phyloP scores from a whole-genome alignment of 345 rosid species.

The Ceriops zippeliana region DNA sequence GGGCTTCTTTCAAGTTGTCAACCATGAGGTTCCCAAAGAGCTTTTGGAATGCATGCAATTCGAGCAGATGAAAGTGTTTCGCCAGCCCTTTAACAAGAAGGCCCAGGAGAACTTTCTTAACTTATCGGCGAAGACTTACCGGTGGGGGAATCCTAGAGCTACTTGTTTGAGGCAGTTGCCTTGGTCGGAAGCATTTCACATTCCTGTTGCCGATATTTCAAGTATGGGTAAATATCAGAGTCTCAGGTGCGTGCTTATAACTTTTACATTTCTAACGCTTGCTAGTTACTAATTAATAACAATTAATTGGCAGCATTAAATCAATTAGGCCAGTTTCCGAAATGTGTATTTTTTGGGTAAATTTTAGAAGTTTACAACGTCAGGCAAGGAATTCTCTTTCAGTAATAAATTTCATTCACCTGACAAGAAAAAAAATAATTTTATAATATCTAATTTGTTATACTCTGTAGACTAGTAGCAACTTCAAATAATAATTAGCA shows the following conservation, averaged over 20 bases:
- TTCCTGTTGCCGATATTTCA: conserved; percentile 46
- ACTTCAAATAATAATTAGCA: no score
- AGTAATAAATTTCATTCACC: no score
- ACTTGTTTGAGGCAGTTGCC: conserved; percentile 47
- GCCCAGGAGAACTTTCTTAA: conserved; percentile 27
- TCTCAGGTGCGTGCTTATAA: conserved; percentile 11
- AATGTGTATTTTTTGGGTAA: no score
- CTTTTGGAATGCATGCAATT: conserved; percentile 35
- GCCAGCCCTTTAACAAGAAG: conserved; percentile 47
- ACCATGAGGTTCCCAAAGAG: conserved; percentile 54
- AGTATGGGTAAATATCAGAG: not conserved
- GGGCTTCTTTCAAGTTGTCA: conserved; percentile 75
- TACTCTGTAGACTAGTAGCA: no score
- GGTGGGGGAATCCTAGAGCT: conserved; percentile 80
- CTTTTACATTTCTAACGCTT: not conserved
- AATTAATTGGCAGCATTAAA: no score
- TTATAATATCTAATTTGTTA: no score
- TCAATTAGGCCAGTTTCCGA: no score
- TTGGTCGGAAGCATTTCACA: conserved; percentile 73
- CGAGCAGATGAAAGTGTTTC: conserved; percentile 47
- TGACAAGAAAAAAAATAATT: no score
- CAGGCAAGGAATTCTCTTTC: no score
- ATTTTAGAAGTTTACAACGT: no score
- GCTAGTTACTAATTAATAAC: no score
- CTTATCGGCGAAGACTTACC: conserved; percentile 40